Base-by-base conservation (phyloP, 169 alveolate genomes). In the Plasmodium vinckei region DNA sequence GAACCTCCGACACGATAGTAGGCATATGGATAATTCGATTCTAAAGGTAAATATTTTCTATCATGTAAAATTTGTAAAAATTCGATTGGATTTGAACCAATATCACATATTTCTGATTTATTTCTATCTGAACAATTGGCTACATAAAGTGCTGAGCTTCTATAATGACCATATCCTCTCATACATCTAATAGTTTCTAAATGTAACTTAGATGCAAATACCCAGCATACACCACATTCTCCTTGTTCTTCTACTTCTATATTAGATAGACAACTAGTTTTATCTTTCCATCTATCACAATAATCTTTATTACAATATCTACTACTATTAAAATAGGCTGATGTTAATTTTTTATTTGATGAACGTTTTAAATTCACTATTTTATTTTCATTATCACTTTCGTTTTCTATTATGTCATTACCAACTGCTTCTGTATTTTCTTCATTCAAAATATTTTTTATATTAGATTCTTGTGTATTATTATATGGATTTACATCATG, bases 241-340 rank as follows among this genome's bases (percentile, higher is more conserved):
- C 91, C 91, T 69, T 84, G 91, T 23, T 84, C 91, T 27, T 84
- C 73, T 19, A 64, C 87, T 42, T 84, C 91, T 2, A 84, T 84
- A 9, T 70, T 84, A 17, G 87, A 61, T 13, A 84, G 23, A 25
- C 91, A 84, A 10, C 87, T 57, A 23, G 84, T 68, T 27, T 82
- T 82, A 84, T 67, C 84, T 17, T 84, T 39, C 91, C 91, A 69
- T 44, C 91, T 42, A 44, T 56, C 75, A 61, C 73, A 61, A 15
- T 70, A 61, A 7, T 68, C 87, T 27, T 61, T 53, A 72, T 84
- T 61, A 61, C 73, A 61, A 56, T 84, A 75, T 63, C 64, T 75
- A 27, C 49, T 75, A 2, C 25, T 60, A 15, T 25, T 60, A 64
- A 47, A 75, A 61, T 75, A 75, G 0, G 88, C 75, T 5, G 88